phyloP scores from a whole-genome alignment of 2,329 filamentous ascomycete genomes.

The Pochonia chlamydosporia region DNA sequence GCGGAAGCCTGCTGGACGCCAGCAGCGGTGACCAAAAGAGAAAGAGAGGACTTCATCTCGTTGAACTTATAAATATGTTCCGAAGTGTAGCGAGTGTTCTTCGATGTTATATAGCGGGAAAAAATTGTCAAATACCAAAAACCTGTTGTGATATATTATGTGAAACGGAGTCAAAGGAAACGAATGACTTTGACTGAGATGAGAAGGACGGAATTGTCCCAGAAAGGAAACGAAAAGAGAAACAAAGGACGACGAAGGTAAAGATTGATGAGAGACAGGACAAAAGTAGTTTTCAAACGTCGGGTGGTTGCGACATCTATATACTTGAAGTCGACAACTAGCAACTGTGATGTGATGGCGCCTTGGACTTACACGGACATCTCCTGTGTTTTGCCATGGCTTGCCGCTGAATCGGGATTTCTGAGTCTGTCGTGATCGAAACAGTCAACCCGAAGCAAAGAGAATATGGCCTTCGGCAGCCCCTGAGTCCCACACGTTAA shows the following conservation, averaged over 20 bases:
- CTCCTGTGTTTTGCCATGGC: too few species aligned
- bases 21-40: slow-evolving; percentile 46
- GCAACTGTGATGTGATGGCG: too few species aligned
- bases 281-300: background rate
- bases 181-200: slow-evolving; percentile 51
- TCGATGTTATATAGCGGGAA: background rate
- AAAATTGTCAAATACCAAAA: slow-evolving; percentile 1
- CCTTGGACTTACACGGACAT: background rate
- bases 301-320: slow-evolving; percentile 6
- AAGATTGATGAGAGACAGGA: background rate
- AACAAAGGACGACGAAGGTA: background rate
- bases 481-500: too few species aligned
- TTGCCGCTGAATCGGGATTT: too few species aligned
- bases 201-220: background rate
- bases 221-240: slow-evolving; percentile 19
- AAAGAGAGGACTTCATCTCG: slow-evolving; percentile 47
- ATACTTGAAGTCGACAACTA: background rate
- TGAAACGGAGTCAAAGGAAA: slow-evolving; percentile 40
- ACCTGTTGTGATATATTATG: slow-evolving; percentile 21
- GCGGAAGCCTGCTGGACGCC: slow-evolving; percentile 44
- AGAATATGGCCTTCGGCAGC: too few species aligned
- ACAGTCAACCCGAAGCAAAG: too few species aligned
- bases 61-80: slow-evolving; percentile 10
- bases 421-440: too few species aligned
- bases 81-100: slow-evolving; percentile 8